These are phyloP conservation scores for Coniochaeta sp. DNA, from an alignment of 2,329 filamentous ascomycete genomes.

Conservation along the genomic window DNA sequence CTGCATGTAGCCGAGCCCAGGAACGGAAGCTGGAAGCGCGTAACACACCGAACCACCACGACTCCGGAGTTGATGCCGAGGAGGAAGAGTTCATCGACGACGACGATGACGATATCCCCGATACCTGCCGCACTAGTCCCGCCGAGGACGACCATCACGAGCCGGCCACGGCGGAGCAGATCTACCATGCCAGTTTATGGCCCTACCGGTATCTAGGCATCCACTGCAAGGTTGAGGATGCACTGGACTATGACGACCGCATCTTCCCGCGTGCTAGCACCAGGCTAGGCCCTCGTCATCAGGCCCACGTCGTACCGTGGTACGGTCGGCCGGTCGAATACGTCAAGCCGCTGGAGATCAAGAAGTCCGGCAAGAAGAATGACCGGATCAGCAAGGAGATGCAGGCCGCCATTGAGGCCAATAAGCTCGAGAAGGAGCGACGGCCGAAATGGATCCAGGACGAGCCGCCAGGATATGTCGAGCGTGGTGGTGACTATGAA, in stretches of 20 bases:
- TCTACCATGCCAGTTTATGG: slow-evolving; percentile 90
- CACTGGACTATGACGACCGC: slow-evolving; percentile 91
- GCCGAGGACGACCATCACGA: slow-evolving; percentile 51
- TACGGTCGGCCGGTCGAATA: slow-evolving; percentile 81
- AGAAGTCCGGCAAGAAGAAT: slow-evolving; percentile 74
- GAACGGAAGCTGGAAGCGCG: slow-evolving; percentile 87
- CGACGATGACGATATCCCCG: slow-evolving; percentile 63
- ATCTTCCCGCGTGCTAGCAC: slow-evolving; percentile 96
- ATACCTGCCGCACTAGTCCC: slow-evolving; percentile 53
- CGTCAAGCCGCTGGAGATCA: slow-evolving; percentile 80
- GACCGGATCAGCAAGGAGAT: slow-evolving; percentile 73
- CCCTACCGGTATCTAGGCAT: slow-evolving; percentile 93
- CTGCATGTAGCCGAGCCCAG: slow-evolving; percentile 90
- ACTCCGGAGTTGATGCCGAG: slow-evolving; percentile 60
- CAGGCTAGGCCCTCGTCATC: slow-evolving; percentile 81
- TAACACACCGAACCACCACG: slow-evolving; percentile 70
- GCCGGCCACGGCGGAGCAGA: slow-evolving; percentile 72
- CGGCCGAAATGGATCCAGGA: slow-evolving; percentile 93
- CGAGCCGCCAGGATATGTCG: slow-evolving; percentile 78
- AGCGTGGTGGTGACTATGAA: slow-evolving; percentile 70
- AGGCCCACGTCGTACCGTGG: slow-evolving; percentile 81
- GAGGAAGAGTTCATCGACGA: slow-evolving; percentile 59
- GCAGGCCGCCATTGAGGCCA: slow-evolving; percentile 70
- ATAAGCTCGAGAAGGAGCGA: slow-evolving; percentile 70
- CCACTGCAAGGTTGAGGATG: slow-evolving; percentile 92